These are phyloP conservation scores for Ramularia endophylla DNA, from an alignment of 2,329 filamentous ascomycete species.

Conservation along the genomic window DNA sequence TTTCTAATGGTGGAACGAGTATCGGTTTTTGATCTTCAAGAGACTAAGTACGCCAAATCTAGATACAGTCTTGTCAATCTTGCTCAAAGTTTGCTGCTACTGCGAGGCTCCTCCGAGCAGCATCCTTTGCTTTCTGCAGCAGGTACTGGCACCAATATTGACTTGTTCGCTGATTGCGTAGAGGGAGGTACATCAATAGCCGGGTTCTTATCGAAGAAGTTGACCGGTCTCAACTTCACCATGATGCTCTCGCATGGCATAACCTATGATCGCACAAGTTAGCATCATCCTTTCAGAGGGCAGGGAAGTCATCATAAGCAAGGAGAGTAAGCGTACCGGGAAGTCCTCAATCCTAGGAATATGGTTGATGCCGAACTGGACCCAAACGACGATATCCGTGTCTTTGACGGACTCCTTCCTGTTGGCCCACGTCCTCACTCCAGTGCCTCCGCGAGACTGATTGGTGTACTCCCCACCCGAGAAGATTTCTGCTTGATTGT, in stretches of 20 bases:
- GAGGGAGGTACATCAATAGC: slow-evolving; percentile 74
- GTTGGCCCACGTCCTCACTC: slow-evolving; percentile 70
- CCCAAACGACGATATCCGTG: slow-evolving; percentile 85
- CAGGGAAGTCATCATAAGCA: slow-evolving; percentile 41
- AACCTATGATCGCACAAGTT: too few species aligned
- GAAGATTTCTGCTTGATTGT: slow-evolving; percentile 80
- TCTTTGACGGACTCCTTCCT: slow-evolving; percentile 66
- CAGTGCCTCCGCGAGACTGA: slow-evolving; percentile 29
- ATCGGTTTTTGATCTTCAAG: too few species aligned
- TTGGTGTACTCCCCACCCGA: slow-evolving; percentile 67
- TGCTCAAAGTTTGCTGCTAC: too few species aligned
- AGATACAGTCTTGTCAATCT: too few species aligned
- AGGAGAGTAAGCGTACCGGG: too few species aligned
- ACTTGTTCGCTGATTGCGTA: too few species aligned
- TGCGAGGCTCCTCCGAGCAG: too few species aligned
- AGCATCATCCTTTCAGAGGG: neutral
- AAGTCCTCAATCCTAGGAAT: slow-evolving; percentile 88
- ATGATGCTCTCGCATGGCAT: slow-evolving; percentile 59
- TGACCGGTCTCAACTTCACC: slow-evolving; percentile 63
- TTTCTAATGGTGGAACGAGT: too few species aligned
- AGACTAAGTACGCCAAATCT: too few species aligned
- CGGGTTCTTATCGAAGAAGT: slow-evolving; percentile 78
- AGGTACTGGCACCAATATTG: too few species aligned
- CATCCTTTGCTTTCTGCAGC: too few species aligned
- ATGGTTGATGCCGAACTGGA: slow-evolving; percentile 86